Evolutionary conservation across 2,329 filamentous ascomycete genomes (phyloP).

Genomic region (Aspergillus fischeri): DNA sequence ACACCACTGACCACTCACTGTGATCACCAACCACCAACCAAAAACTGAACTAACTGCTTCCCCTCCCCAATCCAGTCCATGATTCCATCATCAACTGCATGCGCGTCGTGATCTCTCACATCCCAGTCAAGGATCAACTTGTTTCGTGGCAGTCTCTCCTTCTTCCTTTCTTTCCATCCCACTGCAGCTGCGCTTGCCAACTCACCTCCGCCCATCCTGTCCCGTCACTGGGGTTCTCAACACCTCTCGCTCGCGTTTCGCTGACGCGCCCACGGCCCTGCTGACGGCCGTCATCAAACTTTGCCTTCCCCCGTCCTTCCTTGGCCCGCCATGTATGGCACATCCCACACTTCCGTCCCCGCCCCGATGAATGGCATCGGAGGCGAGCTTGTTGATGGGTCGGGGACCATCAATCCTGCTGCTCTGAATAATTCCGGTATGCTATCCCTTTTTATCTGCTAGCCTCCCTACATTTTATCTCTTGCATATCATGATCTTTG

Average conservation of each 20-base stretch:
- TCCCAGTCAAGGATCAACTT: constrained; percentile 11
- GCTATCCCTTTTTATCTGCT: constrained; percentile 13
- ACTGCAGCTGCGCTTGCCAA: constrained; percentile 12
- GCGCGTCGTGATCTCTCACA: constrained; percentile 19
- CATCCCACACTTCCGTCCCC: constrained; percentile 49
- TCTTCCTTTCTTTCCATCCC: constrained; percentile 8
- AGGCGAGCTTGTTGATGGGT: constrained; percentile 59
- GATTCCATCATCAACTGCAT: constrained; percentile 21
- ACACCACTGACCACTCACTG: not conserved
- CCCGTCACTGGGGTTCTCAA: constrained; percentile 13
- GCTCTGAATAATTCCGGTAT: constrained; percentile 76
- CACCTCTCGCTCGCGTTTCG: constrained; percentile 22
- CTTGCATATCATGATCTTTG: not conserved
- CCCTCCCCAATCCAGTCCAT: constrained; percentile 26
- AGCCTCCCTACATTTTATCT: not conserved
- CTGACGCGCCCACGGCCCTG: constrained; percentile 31
- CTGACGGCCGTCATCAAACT: constrained; percentile 22
- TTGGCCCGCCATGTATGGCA: constrained; percentile 44
- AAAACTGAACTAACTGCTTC: constrained; percentile 7
- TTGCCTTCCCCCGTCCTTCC: constrained; percentile 21
- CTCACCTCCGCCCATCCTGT: constrained; percentile 10
- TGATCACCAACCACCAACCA: not conserved
- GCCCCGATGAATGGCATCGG: constrained; percentile 64
- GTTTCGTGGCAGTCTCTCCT: constrained; percentile 16
- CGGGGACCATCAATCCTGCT: constrained; percentile 87